These are phyloP conservation scores for Pythium pyrilobum DNA, from an alignment of 352 stramenopile genomes.

Conservation along the genomic window DNA sequence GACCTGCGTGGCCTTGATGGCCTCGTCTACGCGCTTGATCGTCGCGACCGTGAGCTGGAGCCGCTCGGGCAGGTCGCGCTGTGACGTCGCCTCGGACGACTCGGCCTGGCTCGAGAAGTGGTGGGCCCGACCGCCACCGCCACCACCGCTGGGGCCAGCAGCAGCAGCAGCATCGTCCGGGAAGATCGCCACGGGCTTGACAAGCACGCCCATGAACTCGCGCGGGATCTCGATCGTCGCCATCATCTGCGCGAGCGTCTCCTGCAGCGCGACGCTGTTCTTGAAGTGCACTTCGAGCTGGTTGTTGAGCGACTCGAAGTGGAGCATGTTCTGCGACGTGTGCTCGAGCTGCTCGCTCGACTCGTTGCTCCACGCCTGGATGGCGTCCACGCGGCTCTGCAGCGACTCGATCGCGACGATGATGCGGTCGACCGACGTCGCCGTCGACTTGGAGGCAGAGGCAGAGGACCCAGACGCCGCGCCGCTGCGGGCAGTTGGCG, in stretches of 20 bases:
- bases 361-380: constrained; percentile 59
- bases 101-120: constrained; percentile 8
- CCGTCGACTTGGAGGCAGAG: background rate
- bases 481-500: too few species aligned
- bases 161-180: constrained; percentile 21
- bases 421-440: constrained; percentile 53
- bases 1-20: constrained; percentile 47
- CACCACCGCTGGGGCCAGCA: too few species aligned
- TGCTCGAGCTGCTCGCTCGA: constrained; percentile 49
- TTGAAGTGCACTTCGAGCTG: constrained; percentile 79
- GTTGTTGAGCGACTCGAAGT: constrained; percentile 79
- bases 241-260: constrained; percentile 48
- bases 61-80: constrained; percentile 23
- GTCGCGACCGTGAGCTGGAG: constrained; percentile 35
- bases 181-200: constrained; percentile 48
- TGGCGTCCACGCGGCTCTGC: constrained; percentile 31
- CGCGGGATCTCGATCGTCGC: constrained; percentile 42
- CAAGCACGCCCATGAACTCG: constrained; percentile 46
- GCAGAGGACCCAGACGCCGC: too few species aligned
- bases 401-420: constrained; percentile 48
- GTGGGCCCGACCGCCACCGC: background rate
- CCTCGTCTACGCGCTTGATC: constrained; percentile 38
- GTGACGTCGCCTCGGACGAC: background rate
- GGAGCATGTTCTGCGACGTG: constrained; percentile 62
- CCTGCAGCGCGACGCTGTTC: constrained; percentile 62